Conservation (phyloP, 2,329 filamentous ascomycete genomes). For the Aspergillus sp. region DNA sequence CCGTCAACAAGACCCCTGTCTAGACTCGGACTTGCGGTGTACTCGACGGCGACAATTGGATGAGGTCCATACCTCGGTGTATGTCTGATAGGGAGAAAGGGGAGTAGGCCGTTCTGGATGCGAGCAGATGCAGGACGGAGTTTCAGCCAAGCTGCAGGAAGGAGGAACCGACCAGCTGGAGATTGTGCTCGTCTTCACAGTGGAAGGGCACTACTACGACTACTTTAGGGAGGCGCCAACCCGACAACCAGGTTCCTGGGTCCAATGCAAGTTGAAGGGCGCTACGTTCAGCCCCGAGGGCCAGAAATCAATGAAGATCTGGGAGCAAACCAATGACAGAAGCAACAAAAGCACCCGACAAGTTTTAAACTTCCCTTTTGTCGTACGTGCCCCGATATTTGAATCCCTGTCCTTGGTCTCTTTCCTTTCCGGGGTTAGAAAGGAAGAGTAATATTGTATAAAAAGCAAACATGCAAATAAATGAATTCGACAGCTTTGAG, state of each 20-base stretch:
- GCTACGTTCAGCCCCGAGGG: too few relatives aligned
- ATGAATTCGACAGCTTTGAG: background rate
- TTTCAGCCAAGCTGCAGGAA: conserved; percentile 13
- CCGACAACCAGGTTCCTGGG: conserved; percentile 6
- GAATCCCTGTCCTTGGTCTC: background rate
- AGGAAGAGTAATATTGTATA: background rate
- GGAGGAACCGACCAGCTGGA: conserved; percentile 1
- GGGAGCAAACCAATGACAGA: background rate
- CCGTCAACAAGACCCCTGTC: background rate
- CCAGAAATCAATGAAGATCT: background rate
- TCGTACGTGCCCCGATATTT: background rate
- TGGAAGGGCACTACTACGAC: background rate
- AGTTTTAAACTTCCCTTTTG: background rate
- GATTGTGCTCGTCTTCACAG: background rate
- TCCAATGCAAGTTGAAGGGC: background rate
- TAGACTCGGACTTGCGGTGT: conserved; percentile 1
- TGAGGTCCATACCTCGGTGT: background rate
- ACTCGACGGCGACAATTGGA: background rate
- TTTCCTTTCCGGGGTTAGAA: background rate
- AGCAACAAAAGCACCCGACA: background rate
- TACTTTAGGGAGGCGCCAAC: background rate
- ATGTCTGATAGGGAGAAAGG: background rate
- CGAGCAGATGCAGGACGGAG: background rate
- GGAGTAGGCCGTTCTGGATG: conserved; percentile 1
- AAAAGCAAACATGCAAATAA: background rate